Conservation (phyloP, 2,329 filamentous ascomycete species). For the Fusarium keratoplasticum region DNA sequence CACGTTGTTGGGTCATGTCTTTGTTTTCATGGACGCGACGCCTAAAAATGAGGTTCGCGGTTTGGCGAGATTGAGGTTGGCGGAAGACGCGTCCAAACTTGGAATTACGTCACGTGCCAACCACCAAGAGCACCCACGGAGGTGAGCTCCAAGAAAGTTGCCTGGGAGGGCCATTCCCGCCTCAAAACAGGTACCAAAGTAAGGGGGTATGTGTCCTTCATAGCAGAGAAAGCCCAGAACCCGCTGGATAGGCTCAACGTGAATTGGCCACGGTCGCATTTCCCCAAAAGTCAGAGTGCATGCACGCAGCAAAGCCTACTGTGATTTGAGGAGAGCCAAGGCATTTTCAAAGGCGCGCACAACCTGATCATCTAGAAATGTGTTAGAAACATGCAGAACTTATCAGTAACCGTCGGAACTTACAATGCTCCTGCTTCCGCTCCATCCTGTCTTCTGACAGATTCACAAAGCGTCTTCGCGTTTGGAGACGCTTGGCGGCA, state of each 20-base stretch:
- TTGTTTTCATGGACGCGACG: slow-evolving; percentile 11
- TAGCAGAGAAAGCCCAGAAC: neutral
- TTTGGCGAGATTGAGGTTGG: slow-evolving; percentile 33
- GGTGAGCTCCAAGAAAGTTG: neutral
- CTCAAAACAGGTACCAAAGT: neutral
- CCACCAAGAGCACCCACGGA: slow-evolving; percentile 2
- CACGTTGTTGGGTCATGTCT: slow-evolving; percentile 37
- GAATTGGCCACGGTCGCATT: neutral
- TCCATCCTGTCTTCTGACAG: slow-evolving; percentile 78
- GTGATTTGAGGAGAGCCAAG: slow-evolving; percentile 62
- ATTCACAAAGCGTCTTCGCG: slow-evolving; percentile 80
- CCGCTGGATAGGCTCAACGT: neutral
- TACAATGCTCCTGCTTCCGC: slow-evolving; percentile 84
- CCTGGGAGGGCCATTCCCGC: neutral
- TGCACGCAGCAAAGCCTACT: slow-evolving; percentile 34
- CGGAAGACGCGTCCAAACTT: slow-evolving; percentile 20
- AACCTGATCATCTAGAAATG: slow-evolving; percentile 60
- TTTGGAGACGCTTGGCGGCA: slow-evolving; percentile 83
- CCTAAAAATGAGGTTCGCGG: slow-evolving; percentile 9
- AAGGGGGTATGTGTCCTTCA: neutral
- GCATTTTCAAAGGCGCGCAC: slow-evolving; percentile 73
- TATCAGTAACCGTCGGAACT: slow-evolving; percentile 48
- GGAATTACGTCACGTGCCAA: slow-evolving; percentile 39
- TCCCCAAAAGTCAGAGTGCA: neutral
- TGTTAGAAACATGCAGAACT: slow-evolving; percentile 25